These are phyloP conservation scores for Spiromastix sp. DNA, from an alignment of 2,329 filamentous ascomycete species.

Conservation along the genomic window DNA sequence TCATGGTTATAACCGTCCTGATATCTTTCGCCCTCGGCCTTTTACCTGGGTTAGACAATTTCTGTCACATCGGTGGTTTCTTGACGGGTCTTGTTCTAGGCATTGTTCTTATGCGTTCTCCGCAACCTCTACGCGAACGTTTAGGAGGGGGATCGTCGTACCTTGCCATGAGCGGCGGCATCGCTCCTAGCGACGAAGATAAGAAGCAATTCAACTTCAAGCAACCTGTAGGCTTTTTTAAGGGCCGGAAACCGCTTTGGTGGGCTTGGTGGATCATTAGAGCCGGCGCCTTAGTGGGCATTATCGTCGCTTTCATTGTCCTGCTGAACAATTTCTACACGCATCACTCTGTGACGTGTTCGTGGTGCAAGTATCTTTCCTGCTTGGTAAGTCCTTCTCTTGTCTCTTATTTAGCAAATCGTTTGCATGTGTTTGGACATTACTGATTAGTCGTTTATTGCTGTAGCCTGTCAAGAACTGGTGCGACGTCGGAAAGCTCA, in stretches of 20 bases:
- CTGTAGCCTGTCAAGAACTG: slow-evolving; percentile 5
- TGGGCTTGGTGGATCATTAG: slow-evolving; percentile 95
- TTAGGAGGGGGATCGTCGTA: slow-evolving; percentile 64
- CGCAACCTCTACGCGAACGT: slow-evolving; percentile 63
- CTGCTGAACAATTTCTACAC: slow-evolving; percentile 87
- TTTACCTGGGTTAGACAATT: slow-evolving; percentile 89
- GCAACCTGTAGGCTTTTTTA: slow-evolving; percentile 46
- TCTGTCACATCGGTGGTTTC: slow-evolving; percentile 93
- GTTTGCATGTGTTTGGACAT: neutral
- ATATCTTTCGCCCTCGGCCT: slow-evolving; percentile 90
- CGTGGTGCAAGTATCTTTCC: slow-evolving; percentile 91
- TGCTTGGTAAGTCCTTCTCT: slow-evolving; percentile 62
- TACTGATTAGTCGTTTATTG: neutral
- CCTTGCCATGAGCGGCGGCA: slow-evolving; percentile 50
- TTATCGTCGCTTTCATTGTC: slow-evolving; percentile 75
- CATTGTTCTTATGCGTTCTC: slow-evolving; percentile 78
- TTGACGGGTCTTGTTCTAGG: slow-evolving; percentile 83
- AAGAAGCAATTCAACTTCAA: slow-evolving; percentile 48
- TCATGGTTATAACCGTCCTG: slow-evolving; percentile 72
- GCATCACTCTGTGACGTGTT: slow-evolving; percentile 60
- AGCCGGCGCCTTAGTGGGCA: slow-evolving; percentile 64
- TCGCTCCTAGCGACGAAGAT: slow-evolving; percentile 22
- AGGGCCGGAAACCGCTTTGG: slow-evolving; percentile 84
- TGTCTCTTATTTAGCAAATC: neutral
- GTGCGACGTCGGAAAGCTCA: slow-evolving; percentile 2